These are phyloP conservation scores for Flaveria linearis DNA, from an alignment of 129 eudicot species.

Conservation along the genomic window DNA sequence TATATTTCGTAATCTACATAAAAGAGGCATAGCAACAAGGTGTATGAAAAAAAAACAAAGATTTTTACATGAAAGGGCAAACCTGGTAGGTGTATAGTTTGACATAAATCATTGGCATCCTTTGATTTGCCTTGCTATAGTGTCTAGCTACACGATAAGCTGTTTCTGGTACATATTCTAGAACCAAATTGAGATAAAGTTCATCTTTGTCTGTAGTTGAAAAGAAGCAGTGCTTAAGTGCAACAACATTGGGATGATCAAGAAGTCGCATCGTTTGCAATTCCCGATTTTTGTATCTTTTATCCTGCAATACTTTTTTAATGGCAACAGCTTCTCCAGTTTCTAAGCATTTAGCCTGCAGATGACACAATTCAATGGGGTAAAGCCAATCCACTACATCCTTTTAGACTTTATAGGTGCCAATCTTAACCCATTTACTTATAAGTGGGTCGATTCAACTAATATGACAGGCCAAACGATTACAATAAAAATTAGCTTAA, in stretches of 20 bases:
- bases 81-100: slow-evolving; percentile 90
- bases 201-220: slow-evolving; percentile 87
- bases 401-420: background rate
- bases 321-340: slow-evolving; percentile 82
- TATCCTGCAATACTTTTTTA: slow-evolving; percentile 81
- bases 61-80: slow-evolving; percentile 14
- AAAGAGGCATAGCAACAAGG: slow-evolving; percentile 6
- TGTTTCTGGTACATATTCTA: slow-evolving; percentile 87
- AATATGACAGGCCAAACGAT: background rate
- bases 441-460: background rate
- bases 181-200: slow-evolving; percentile 77
- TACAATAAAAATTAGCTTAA: background rate
- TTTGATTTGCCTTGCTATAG: slow-evolving; percentile 72
- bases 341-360: slow-evolving; percentile 85
- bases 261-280: slow-evolving; percentile 87
- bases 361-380: background rate
- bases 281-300: slow-evolving; percentile 84
- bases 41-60: background rate
- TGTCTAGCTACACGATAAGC: slow-evolving; percentile 82
- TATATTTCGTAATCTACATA: background rate
- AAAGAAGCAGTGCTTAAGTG: slow-evolving; percentile 81
- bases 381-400: background rate
- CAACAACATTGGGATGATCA: slow-evolving; percentile 81
- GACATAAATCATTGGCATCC: slow-evolving; percentile 83
- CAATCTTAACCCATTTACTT: background rate